Evolutionary conservation across 2,329 filamentous ascomycete species (phyloP).

Genomic region (Juglanconis sp.): DNA sequence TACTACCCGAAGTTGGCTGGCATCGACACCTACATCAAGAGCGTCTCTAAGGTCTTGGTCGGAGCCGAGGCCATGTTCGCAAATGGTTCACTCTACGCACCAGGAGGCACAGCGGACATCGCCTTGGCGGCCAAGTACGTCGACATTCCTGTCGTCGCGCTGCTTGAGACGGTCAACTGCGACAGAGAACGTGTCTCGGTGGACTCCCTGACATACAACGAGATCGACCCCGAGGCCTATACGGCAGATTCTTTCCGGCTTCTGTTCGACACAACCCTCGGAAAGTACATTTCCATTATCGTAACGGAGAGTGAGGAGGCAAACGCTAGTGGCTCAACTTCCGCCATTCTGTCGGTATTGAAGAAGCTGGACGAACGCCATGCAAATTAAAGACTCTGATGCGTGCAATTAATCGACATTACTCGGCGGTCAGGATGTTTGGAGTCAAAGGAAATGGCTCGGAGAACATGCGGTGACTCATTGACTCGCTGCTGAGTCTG

Average conservation of each 20-base stretch:
- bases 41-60: conserved; percentile 69
- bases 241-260: conserved; percentile 55
- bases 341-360: conserved; percentile 69
- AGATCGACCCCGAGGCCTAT: conserved; percentile 75
- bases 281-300: conserved; percentile 81
- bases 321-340: conserved; percentile 80
- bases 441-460: not conserved
- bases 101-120: conserved; percentile 81
- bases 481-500: not conserved
- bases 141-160: conserved; percentile 78
- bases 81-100: conserved; percentile 86
- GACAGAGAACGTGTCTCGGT: conserved; percentile 79
- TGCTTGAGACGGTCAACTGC: conserved; percentile 95
- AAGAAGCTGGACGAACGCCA: conserved; percentile 55
- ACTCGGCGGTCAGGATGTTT: not conserved
- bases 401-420: not conserved
- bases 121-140: conserved; percentile 77
- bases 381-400: not conserved
- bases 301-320: conserved; percentile 94
- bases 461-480: not conserved
- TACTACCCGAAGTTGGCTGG: conserved; percentile 78
- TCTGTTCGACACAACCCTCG: conserved; percentile 88
- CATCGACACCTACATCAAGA: conserved; percentile 68
- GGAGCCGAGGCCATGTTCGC: conserved; percentile 94
- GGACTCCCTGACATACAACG: conserved; percentile 91